Evolutionary conservation across 176 grass and related monocot species (phyloP), one percentile per base, ranked within the genome.

Genomic region (Leersia perrieri): DNA sequence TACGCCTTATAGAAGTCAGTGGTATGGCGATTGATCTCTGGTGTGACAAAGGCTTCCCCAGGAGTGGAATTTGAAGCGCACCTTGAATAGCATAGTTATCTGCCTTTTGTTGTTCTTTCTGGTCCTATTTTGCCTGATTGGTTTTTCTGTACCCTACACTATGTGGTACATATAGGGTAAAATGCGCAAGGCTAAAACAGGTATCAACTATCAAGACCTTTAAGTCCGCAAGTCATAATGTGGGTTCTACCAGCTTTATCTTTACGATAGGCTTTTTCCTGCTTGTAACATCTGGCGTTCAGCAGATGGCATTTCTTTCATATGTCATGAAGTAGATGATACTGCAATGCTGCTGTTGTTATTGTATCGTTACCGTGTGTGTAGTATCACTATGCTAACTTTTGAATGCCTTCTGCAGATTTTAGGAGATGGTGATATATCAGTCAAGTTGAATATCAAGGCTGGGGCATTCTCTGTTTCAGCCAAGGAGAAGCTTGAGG

Each of bases 401-500:
- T 72, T 38, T 86, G 15, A 40, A 41, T 23, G 7, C 33, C 47
- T 87, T 42, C 3, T 78, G 55, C 68, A 99, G 96, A 95, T 99
- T 73, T 87, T 99, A 70, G 92, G 92, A 68, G 96, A 93, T 27
- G 96, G 96, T 38, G 90, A 95, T 76, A 76, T 99, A 79, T 89
- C 89, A 31, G 87, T 93, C 67, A 99, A 99, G 85, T 75, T 99
- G 86, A 82, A 86, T 71, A 79, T 99, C 76, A 95, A 99, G 86
- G 96, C 96, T 12, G 89, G 88, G 15, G 96, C 92, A 44, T 91
- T 93, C 67, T 99, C 96, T 16, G 45, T 81, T 71, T 67, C 75
- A 0, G 96, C 96, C 42, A 99, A 92, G 88, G 92, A 91, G 79
- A 99, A 99, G 80, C 90, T 95, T 3, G 84, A 99, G 76, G 88